Evolutionary conservation across 306 rosid species (phyloP), one percentile per base, ranked within the genome.

Genomic region (Casuarina cunninghamiana): DNA sequence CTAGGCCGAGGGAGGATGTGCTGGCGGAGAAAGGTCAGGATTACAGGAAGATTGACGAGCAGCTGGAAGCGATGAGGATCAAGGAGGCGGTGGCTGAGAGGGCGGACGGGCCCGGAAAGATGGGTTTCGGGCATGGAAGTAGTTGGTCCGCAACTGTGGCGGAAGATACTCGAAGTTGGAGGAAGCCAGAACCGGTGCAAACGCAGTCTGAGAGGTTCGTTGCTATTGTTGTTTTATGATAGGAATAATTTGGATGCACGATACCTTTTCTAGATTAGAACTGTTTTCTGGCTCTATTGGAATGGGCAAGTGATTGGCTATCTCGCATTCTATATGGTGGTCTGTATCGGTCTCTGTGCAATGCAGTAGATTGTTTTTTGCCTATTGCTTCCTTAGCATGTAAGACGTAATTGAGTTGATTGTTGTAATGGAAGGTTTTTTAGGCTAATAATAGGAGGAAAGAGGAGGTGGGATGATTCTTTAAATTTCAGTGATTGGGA

Each of bases 1-100:
- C 97, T 0, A 90, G 97, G 88, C 98, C 98, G 2, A 92, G 97
- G 60, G 98, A 94, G 82, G 91, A 94, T 89, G 98, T 94, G 60
- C 85, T 94, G 90, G 97, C 95, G 0, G 97, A 88, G 90, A 90
- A 94, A 53, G 98, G 97, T 43, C 90, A 87, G 73, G 97, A 94
- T 78, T 92, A 93, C 95, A 94, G 92, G 90, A 88, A 89, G 88
- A 88, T 92, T 81, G 97, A 94, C 50, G 95, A 92, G 83, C 84
- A 94, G 76, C 97, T 94, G 8, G 94, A 89, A 80, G 81, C 84
- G 21, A 21, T 68, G 82, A 94, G 90, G 86, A 77, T 88, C 53
- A 92, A 90, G 84, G 97, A 89, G 58, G 3, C 50, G 16, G 81
- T n/a, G 39, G 6, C 32, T 4, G 96, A 82, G 63, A 86, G 54